Conservation (phyloP, 345 rosid species). For the Bruguiera gymnorhiza region DNA sequence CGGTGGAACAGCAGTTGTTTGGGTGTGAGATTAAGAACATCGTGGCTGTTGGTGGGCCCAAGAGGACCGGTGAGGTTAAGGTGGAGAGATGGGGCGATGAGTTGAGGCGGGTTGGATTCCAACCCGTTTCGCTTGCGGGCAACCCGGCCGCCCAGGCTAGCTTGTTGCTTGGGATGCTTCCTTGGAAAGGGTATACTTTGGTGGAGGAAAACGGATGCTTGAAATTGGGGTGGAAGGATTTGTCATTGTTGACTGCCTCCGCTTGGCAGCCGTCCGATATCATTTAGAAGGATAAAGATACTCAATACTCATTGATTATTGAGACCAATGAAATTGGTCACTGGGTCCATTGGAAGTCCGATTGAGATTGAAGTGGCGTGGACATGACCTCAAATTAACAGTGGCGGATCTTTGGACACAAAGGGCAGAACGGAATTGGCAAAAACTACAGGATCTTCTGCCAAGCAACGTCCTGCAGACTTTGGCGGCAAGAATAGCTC, state of each 20-base stretch:
- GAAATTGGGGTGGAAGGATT: constrained; percentile 94
- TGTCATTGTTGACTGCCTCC: constrained; percentile 83
- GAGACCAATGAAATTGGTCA: not conserved
- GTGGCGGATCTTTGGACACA: too few species aligned
- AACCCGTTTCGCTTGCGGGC: constrained; percentile 71
- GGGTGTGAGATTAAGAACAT: constrained; percentile 83
- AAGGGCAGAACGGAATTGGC: too few species aligned
- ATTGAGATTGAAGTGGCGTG: too few species aligned
- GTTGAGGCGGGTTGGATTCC: constrained; percentile 61
- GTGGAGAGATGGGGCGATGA: constrained; percentile 82
- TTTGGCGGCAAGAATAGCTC: too few species aligned
- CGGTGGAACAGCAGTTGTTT: constrained; percentile 87
- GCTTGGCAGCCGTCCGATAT: constrained; percentile 75
- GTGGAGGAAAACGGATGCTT: constrained; percentile 75
- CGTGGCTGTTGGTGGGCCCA: constrained; percentile 73
- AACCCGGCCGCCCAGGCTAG: constrained; percentile 90
- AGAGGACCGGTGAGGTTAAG: constrained; percentile 69
- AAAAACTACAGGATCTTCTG: too few species aligned
- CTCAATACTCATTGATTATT: not conserved
- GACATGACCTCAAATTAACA: too few species aligned
- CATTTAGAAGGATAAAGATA: not conserved
- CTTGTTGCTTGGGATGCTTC: constrained; percentile 79
- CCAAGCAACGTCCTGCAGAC: too few species aligned
- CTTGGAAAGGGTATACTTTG: constrained; percentile 90
- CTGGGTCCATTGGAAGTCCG: too few species aligned